Evolutionary conservation across 2,329 filamentous ascomycete genomes (phyloP), one percentile per base, ranked within the genome.

Genomic region (Sarocladiaceae sp.): DNA sequence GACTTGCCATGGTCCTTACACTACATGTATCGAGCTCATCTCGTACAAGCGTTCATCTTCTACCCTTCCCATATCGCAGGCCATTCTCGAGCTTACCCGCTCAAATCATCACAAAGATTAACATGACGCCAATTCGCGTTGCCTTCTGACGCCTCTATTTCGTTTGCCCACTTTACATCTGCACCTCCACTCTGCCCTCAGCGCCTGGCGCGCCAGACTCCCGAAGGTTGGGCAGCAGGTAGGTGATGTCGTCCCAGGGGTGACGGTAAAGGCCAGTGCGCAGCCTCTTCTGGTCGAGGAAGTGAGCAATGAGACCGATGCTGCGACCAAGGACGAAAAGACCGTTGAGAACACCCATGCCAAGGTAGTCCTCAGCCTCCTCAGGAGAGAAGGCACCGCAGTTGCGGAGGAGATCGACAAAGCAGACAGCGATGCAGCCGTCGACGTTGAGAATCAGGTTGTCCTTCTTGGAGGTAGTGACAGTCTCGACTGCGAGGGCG

Each of bases 381-480:
- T 99, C 94, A 47, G 84, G 71, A 60, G 87, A 93, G 83, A 99
- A 99, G 52, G 94, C 93, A 71, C 94, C 94, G 71, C 92, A 96
- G 84, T 96, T 96, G 75, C 94, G 90, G 75, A 99, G 80, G 58
- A 99, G 80, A 68, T 99, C 94, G 60, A 99, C 92, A 69, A 99
- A 99, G 87, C 92, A 97, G 71, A 99, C 94, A 61, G 94, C 94
- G 67, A 99, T 88, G 72, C 90, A 96, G 65, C 94, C 94, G 69
- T 97, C 94, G 55, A 99, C 94, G 81, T 99, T 99, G 66, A 99
- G 86, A 65, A 99, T 99, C 62, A 99, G 84, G 82, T 97, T 99
- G 79, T 99, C 94, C 84, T 99, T 99, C 89, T 99, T 99, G 60
- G 91, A 97, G 49, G 94, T 99, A 52, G 94, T 99, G 59, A 99